These are phyloP conservation scores for Xylariaceae sp. DNA, from an alignment of 2,329 filamentous ascomycete species.

Conservation along the genomic window DNA sequence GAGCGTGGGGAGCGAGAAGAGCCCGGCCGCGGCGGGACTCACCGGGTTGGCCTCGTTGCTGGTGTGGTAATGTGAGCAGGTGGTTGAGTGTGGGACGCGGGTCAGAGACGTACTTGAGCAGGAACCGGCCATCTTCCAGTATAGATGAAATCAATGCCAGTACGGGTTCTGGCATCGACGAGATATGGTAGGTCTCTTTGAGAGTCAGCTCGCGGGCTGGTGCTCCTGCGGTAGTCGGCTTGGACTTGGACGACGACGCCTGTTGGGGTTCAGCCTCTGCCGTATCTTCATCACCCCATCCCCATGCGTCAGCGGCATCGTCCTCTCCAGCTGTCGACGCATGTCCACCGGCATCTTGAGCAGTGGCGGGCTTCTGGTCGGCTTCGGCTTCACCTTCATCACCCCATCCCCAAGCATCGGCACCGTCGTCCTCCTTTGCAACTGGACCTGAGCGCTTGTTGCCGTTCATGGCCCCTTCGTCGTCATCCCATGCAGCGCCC, in stretches of 20 bases:
- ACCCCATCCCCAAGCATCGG: constrained; percentile 73
- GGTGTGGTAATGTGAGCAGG: constrained; percentile 7
- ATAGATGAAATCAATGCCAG: constrained; percentile 56
- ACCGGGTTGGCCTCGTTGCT: constrained; percentile 48
- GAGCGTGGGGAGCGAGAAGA: constrained; percentile 66
- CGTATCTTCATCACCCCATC: constrained; percentile 68
- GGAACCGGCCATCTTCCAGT: constrained; percentile 51
- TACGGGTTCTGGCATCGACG: constrained; percentile 75
- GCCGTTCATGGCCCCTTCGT: constrained; percentile 38
- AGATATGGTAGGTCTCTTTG: constrained; percentile 81
- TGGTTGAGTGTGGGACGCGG: neutral
- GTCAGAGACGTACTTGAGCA: constrained; percentile 39
- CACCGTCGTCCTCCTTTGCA: constrained; percentile 14
- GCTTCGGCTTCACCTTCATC: constrained; percentile 56
- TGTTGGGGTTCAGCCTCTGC: constrained; percentile 22
- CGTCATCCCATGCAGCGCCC: constrained; percentile 74
- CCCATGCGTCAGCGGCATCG: constrained; percentile 64
- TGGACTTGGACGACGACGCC: constrained; percentile 10
- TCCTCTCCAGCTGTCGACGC: constrained; percentile 12
- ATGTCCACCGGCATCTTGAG: constrained; percentile 1
- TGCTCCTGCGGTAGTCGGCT: constrained; percentile 10
- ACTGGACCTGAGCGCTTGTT: constrained; percentile 10
- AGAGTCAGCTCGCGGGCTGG: constrained; percentile 62
- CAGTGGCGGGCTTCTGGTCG: constrained; percentile 23
- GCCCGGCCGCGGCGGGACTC: constrained; percentile 56